Base-by-base conservation (phyloP, 2,329 filamentous ascomycete species). In the Aureobasidium zeae region DNA sequence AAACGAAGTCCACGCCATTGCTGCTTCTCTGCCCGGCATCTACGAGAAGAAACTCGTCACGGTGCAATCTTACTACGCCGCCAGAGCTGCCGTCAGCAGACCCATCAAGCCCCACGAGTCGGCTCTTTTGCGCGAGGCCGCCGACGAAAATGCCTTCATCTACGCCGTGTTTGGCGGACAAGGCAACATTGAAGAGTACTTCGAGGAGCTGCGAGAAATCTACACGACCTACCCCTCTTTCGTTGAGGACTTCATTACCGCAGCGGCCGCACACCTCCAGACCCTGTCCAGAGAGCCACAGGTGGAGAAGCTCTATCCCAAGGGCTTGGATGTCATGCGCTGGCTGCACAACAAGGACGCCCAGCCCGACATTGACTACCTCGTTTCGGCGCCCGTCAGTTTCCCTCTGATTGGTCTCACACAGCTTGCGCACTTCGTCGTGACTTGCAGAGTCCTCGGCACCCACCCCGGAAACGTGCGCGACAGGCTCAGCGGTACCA, bases 141-240 rank as follows among this genome's bases (percentile, higher is more conserved):
- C 83, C 34, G 88, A 95, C 50, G 81, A 78, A 49, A 79, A 81
- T 45, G 88, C 88, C 44, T 81, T 78, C 55, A 77, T 98, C 48
- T 98, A 94, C 70, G 88, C 81, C 52, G 87, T 98, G 49, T 94
- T 96, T 54, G 91, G 91, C 48, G 91, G 91, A 5, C 91, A 98
- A 64, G 91, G 91, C 55, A 98, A 98, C 65, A 96, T 98, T 51
- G 89, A 98, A 66, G 93, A 98, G 68, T 98, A 98, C 68, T 98
- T 98, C 58, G 89, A 98, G 54, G 91, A 98, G 70, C 76, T 98
- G 50, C 81, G 91, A 45, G 83, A 94, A 63, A 77, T 96, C 47
- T 89, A 89, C 70, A 79, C 73, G 56, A 94, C 88, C 48, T 98
- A 98, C 67, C 82, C 85, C 10, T 83, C 83, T 20, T 93, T 98